A percentile compares a stretch with the other conserved stretches of the same genome.
Evolutionary conservation across 345 rosid species (phyloP).

Genomic region (Lepidium didymum): DNA sequence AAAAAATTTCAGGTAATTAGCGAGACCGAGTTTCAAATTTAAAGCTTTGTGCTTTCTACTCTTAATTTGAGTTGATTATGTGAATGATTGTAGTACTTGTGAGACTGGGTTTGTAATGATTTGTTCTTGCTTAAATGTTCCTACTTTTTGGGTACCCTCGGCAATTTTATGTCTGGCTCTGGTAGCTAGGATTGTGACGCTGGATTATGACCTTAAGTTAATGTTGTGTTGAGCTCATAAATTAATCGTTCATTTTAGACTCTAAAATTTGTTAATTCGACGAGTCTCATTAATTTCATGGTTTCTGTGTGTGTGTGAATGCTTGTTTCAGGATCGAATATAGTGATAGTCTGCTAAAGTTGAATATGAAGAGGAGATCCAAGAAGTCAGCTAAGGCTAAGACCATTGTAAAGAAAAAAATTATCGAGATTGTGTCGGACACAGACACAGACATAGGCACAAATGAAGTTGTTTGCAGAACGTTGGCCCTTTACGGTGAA

Average conservation of each 20-base stretch:
- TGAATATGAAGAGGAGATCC: slow-evolving; percentile 7
- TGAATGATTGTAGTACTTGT: not conserved
- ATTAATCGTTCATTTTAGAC: not conserved
- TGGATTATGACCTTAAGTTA: not conserved
- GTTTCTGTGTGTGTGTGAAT: not conserved
- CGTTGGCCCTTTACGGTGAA: not conserved
- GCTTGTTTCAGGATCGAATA: not conserved
- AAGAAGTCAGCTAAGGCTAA: not conserved
- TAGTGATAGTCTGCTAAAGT: not conserved
- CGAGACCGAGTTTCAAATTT: not conserved
- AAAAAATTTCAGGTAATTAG: not conserved
- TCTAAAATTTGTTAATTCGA: not conserved
- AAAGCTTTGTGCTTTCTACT: not conserved
- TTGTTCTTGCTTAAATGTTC: not conserved
- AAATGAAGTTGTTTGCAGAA: not conserved
- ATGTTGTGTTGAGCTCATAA: not conserved
- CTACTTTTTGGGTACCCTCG: not conserved
- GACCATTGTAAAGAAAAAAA: not conserved
- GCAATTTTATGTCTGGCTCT: not conserved
- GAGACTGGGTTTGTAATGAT: not conserved
- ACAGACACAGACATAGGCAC: not conserved
- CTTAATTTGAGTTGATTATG: not conserved
- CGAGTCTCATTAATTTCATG: not conserved
- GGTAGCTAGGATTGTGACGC: not conserved
- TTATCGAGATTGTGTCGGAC: not conserved